phyloP scores from a whole-genome alignment of 208 protist species.

The Giardia muris region DNA sequence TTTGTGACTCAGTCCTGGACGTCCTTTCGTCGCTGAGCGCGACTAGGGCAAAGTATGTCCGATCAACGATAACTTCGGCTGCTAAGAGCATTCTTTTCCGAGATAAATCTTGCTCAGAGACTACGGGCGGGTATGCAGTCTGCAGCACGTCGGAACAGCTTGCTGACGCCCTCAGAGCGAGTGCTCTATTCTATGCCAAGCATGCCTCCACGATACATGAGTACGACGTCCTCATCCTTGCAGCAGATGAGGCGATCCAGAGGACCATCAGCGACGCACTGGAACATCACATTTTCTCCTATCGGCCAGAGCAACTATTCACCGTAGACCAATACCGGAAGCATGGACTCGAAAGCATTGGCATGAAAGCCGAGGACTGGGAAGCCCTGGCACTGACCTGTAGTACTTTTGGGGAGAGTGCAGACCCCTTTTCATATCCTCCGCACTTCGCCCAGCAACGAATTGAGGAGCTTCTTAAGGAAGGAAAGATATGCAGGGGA shows the following conservation, averaged over 20 bases:
- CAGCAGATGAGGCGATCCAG: not conserved
- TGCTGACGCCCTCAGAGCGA: not conserved
- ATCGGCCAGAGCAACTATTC: not conserved
- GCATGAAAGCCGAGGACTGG: no score
- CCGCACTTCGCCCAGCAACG: no score
- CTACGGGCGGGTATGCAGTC: not conserved
- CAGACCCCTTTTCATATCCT: no score
- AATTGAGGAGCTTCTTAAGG: no score
- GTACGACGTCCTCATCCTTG: not conserved
- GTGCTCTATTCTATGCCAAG: not conserved
- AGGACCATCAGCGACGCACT: not conserved
- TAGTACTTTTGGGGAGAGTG: no score
- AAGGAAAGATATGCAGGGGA: no score
- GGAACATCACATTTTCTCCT: not conserved
- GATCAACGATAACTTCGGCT: not conserved
- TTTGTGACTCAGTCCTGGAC: not conserved
- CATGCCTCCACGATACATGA: not conserved
- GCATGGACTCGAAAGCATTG: not conserved
- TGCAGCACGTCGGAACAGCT: not conserved
- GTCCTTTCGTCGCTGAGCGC: not conserved
- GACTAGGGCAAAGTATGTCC: not conserved
- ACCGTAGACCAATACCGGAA: not conserved
- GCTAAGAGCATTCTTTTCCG: not conserved
- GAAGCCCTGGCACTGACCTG: no score
- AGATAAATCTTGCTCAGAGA: not conserved